Evolutionary conservation across 2,329 filamentous ascomycete genomes (phyloP).

Genomic region (Alternaria ethzedia): DNA sequence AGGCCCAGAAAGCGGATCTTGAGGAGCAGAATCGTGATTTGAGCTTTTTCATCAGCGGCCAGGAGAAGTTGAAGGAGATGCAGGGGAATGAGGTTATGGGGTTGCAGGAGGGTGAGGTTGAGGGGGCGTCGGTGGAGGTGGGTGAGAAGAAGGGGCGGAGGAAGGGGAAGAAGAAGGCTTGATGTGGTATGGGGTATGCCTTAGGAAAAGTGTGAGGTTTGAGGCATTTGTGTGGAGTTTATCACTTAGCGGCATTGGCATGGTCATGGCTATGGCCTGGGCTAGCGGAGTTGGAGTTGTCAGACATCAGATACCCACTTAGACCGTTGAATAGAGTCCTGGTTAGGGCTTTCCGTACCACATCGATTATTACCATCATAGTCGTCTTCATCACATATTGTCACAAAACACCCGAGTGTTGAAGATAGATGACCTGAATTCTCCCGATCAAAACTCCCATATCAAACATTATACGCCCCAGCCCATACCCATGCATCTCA

Average conservation of each 20-base stretch:
- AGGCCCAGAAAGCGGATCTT: slow-evolving; percentile 70
- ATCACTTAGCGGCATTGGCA: background rate
- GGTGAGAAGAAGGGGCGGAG: slow-evolving; percentile 37
- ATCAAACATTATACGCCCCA: background rate
- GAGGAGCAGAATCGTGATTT: slow-evolving; percentile 87
- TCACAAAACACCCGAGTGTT: background rate
- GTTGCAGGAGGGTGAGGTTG: slow-evolving; percentile 66
- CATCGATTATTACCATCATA: background rate
- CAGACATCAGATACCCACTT: background rate
- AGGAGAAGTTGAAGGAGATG: slow-evolving; percentile 78
- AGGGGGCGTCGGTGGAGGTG: slow-evolving; percentile 44
- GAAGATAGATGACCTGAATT: background rate
- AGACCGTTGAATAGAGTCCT: background rate
- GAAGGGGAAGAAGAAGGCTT: slow-evolving; percentile 33
- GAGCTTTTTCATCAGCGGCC: slow-evolving; percentile 83
- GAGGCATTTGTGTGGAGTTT: background rate
- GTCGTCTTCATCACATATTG: background rate
- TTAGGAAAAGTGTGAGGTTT: background rate
- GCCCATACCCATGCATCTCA: background rate
- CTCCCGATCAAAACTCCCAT: background rate
- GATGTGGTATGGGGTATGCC: background rate
- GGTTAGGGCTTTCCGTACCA: background rate
- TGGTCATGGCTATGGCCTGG: background rate
- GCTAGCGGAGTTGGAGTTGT: background rate
- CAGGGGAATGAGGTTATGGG: slow-evolving; percentile 74